These are phyloP conservation scores for Fusarium sp. DNA, from an alignment of 2,329 filamentous ascomycete species.

Conservation along the genomic window DNA sequence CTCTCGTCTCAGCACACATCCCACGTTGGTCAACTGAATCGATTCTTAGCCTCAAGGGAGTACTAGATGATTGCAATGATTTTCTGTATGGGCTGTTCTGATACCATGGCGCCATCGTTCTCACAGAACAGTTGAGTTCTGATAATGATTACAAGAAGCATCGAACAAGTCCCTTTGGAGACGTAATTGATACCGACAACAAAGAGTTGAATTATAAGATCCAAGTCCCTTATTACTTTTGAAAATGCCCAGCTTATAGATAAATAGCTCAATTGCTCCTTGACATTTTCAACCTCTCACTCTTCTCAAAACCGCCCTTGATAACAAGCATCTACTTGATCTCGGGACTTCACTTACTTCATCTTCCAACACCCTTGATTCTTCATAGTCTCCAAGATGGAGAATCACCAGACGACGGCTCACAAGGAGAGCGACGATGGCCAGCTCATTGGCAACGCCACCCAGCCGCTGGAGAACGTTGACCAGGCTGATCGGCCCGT, in stretches of 20 bases:
- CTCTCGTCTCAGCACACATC: background rate
- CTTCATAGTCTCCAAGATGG: background rate
- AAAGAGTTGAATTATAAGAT: background rate
- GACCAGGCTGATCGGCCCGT: background rate
- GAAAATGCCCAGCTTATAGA: background rate
- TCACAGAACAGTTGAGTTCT: background rate
- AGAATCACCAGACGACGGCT: background rate
- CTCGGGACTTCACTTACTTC: background rate
- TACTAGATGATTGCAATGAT: accelerated
- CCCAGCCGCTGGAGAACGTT: background rate
- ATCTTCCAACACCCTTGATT: background rate
- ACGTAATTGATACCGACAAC: background rate
- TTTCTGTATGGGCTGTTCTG: background rate
- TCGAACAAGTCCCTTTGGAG: background rate
- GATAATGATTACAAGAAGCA: background rate
- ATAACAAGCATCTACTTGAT: background rate
- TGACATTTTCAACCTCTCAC: background rate
- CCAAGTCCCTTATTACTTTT: background rate
- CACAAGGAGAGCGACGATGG: background rate
- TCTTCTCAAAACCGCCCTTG: background rate
- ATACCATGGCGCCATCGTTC: background rate
- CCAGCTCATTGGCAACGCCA: background rate
- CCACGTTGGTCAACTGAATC: background rate
- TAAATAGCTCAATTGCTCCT: background rate
- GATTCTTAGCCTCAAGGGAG: background rate